phyloP scores from a whole-genome alignment of 257 asterid species.

The Capsicum pubescens region DNA sequence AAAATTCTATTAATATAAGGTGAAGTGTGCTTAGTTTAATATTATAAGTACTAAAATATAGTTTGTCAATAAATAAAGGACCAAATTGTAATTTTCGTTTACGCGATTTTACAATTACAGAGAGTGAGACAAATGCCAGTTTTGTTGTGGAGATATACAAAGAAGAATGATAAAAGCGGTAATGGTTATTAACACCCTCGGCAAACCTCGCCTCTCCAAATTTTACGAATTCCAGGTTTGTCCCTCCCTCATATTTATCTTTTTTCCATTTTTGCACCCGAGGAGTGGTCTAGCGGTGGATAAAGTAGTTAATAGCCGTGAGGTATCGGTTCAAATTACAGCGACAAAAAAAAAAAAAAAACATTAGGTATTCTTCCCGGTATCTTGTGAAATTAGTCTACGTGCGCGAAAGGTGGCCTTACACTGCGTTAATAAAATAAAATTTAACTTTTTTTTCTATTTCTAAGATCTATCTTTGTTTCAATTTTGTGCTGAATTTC shows the following conservation, averaged over 20 bases:
- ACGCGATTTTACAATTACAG: background rate
- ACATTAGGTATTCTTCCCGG: no score
- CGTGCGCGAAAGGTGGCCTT: no score
- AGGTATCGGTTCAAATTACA: no score
- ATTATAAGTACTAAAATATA: background rate
- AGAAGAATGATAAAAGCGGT: conserved; percentile 43
- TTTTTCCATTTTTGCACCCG: background rate
- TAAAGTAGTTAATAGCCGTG: no score
- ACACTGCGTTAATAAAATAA: no score
- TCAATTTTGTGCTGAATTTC: background rate
- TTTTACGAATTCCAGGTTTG: conserved; percentile 45
- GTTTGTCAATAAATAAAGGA: background rate
- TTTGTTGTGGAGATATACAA: background rate
- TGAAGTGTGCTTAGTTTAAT: background rate
- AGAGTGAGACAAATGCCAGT: conserved; percentile 9
- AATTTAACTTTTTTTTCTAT: background rate
- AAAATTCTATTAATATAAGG: no score
- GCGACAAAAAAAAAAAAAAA: no score
- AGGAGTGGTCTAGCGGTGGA: no score
- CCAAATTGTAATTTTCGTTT: background rate
- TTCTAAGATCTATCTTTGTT: background rate
- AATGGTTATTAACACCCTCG: conserved; percentile 44
- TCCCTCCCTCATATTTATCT: conserved; percentile 1
- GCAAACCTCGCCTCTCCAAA: conserved; percentile 45
- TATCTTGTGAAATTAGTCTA: no score